Percentiles rank a stretch among this genome's conserved stretches.
Evolutionary conservation across 2,329 filamentous ascomycete genomes (phyloP).

Genomic region (Metarhizium anisopliae): DNA sequence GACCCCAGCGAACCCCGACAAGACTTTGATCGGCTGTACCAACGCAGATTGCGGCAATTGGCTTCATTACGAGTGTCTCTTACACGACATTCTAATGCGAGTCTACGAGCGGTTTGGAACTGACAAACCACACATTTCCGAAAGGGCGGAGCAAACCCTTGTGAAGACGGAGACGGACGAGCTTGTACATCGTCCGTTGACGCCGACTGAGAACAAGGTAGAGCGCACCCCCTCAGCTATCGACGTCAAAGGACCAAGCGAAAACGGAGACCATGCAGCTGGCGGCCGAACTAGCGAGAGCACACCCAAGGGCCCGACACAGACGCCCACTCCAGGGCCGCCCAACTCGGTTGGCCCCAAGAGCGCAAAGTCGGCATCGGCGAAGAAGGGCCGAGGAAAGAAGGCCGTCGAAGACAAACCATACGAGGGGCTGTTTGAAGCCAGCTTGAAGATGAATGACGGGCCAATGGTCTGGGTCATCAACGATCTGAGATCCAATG

Average conservation of each 20-base stretch:
- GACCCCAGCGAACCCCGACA: constrained; percentile 53
- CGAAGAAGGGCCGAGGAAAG: constrained; percentile 30
- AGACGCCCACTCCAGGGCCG: constrained; percentile 22
- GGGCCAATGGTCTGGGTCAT: constrained; percentile 43
- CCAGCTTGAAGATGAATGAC: constrained; percentile 35
- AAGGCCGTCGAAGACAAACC: constrained; percentile 30
- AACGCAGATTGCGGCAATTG: constrained; percentile 46
- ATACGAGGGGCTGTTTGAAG: constrained; percentile 44
- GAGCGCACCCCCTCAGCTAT: constrained; percentile 40
- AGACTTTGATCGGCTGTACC: constrained; percentile 48
- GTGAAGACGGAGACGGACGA: constrained; percentile 31
- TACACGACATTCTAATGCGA: constrained; percentile 41
- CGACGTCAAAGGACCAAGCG: constrained; percentile 40
- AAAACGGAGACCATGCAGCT: constrained; percentile 28
- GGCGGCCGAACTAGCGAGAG: constrained; percentile 25
- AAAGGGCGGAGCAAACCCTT: constrained; percentile 27
- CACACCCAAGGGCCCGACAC: constrained; percentile 18
- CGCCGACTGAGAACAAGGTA: constrained; percentile 40
- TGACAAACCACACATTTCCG: constrained; percentile 44
- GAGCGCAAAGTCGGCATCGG: constrained; percentile 16
- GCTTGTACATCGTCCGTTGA: constrained; percentile 32
- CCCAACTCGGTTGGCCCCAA: constrained; percentile 15
- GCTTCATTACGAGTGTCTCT: constrained; percentile 57
- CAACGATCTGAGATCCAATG: constrained; percentile 37
- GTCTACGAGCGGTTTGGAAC: constrained; percentile 41